Base-by-base conservation (phyloP, 768 basidiomycete genomes). In the Trametes punicea region DNA sequence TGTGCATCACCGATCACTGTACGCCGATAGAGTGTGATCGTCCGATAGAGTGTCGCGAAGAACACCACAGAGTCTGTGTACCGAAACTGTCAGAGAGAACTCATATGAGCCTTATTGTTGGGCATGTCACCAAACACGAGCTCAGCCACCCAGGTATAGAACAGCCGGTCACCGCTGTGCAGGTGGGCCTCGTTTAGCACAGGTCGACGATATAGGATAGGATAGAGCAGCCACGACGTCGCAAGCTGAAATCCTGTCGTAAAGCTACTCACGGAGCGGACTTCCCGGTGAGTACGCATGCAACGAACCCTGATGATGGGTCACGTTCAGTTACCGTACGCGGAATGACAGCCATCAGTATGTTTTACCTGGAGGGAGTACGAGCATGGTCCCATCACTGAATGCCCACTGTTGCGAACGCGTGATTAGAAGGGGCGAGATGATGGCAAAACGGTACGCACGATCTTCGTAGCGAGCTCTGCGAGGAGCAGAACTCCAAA, bases 141-240 rank as follows among this genome's bases (percentile, higher is more conserved):
- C 47, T 67, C 65, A 15, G 63, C 64, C 16, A 67, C 65, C 65
- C 65, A 67, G 18, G 63, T 67, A 41, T 54, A 64, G 25, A 67
- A 59, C 33, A 67, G 49, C 6, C 65, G 63, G 23, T 62, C 57
- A 26, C 62, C 59, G 8, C 63, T 66, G 53, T 21, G 21, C 15
- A 29, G 15, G 2, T 18, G 2, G 38, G 31, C 27, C 11, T 11
- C 18, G 26, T n/a, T 55, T 46, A 54, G 49, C 27, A 13, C 7
- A 36, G 13, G 7, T 34, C 15, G 25, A 5, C 41, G n/a, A 31
- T 13, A 9, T 6, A 20, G 20, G 34, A 44, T 29, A n/a, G n/a
- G n/a, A n/a, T n/a, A n/a, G 50, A 27, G 23, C 13, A 23, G 29
- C 26, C n/a, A 15, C 42, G 39, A 30, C 26, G 52, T 25, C 27